A percentile compares a stretch with the other conserved stretches of the same genome.
These are phyloP conservation scores for Gloeopeniophorella convolvens DNA, from an alignment of 768 basidiomycete genomes.

Conservation along the genomic window DNA sequence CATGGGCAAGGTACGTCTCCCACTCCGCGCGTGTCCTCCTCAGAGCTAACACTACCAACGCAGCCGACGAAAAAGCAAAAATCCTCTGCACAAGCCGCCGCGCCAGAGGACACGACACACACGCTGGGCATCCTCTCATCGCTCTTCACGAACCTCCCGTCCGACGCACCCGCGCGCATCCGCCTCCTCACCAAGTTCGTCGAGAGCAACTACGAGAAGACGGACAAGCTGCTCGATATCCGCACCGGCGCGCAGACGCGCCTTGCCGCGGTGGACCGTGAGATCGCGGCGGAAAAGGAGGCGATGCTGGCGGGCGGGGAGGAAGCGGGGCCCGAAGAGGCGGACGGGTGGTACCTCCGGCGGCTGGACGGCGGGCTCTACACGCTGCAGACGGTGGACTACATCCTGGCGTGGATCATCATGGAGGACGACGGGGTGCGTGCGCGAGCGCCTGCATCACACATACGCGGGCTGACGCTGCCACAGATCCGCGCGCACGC, in stretches of 20 bases:
- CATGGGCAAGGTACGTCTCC: constrained; percentile 84
- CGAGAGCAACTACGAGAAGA: constrained; percentile 87
- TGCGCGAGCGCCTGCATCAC: constrained; percentile 12
- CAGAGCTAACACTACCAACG: no score
- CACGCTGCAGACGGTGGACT: constrained; percentile 87
- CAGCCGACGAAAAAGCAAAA: constrained; percentile 58
- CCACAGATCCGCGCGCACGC: constrained; percentile 72
- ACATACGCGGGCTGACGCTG: neutral
- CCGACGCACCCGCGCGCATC: constrained; percentile 73
- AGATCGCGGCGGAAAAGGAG: constrained; percentile 65
- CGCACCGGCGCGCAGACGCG: constrained; percentile 62
- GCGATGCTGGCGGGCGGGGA: constrained; percentile 55
- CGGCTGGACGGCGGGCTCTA: constrained; percentile 84
- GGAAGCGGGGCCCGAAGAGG: constrained; percentile 50
- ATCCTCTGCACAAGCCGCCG: constrained; percentile 36
- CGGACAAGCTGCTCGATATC: constrained; percentile 87
- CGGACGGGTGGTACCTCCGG: constrained; percentile 78
- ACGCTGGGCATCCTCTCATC: constrained; percentile 85
- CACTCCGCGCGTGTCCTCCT: no score
- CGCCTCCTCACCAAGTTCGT: constrained; percentile 92
- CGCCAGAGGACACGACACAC: constrained; percentile 81
- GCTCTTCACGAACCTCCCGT: constrained; percentile 78
- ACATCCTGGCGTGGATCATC: constrained; percentile 88
- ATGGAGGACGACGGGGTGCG: constrained; percentile 99
- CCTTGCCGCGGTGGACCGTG: constrained; percentile 53